phyloP scores from a whole-genome alignment of 305 asterid species.

The Fraxinus velutina region DNA sequence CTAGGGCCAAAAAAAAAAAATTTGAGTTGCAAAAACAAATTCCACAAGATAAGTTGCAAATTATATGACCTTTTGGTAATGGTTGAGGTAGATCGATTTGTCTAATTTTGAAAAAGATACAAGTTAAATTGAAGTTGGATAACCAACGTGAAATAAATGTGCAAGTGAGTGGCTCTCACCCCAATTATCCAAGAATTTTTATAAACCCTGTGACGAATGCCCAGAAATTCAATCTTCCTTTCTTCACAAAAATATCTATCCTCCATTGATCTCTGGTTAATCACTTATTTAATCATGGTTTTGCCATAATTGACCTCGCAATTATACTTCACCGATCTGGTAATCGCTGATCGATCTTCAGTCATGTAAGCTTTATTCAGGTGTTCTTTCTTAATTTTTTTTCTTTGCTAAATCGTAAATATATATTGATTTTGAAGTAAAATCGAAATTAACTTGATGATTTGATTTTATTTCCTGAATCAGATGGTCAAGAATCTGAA shows the following conservation, averaged over 20 bases:
- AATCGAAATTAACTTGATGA: neutral
- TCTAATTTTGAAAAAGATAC: neutral
- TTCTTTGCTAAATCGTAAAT: neutral
- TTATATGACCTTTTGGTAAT: neutral
- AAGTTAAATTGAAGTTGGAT: neutral
- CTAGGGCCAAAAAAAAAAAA: too few relatives aligned
- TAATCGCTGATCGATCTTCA: slow-evolving; percentile 25
- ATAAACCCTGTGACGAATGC: slow-evolving; percentile 2
- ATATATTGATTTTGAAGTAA: neutral
- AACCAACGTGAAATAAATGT: neutral
- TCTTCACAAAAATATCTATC: neutral
- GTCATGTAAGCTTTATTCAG: neutral
- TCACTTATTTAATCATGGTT: slow-evolving; percentile 10
- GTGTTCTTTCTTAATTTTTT: neutral
- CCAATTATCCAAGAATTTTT: slow-evolving; percentile 11
- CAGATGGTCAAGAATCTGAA: neutral
- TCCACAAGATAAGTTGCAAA: neutral
- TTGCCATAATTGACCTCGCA: slow-evolving; percentile 11
- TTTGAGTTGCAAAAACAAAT: neutral
- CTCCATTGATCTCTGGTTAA: neutral
- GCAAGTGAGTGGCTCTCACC: neutral
- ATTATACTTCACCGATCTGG: neutral
- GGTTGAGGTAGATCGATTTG: neutral
- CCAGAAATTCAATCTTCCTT: slow-evolving; percentile 25
- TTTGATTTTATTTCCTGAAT: neutral